Evolutionary conservation across 768 basidiomycete genomes (phyloP), one percentile per base, ranked within the genome.

Genomic region (Cystoderma amianthinum): DNA sequence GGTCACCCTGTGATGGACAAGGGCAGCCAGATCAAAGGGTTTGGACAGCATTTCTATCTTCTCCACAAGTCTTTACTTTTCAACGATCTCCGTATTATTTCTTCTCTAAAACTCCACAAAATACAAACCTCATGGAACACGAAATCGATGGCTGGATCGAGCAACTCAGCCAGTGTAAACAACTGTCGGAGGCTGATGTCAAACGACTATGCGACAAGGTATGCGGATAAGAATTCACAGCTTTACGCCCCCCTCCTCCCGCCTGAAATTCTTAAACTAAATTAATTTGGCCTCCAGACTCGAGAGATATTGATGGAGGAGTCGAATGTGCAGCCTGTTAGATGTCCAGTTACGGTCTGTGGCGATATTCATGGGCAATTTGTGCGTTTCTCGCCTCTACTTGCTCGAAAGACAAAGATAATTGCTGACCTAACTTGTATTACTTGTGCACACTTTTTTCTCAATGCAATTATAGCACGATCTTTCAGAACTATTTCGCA

Each of bases 351-450:
- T 51, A 99, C 96, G 37, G 96, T 99, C 45, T 99, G 96, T 58
- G 96, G 96, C 45, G 96, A 99, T 68, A 98, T 99, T 48, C 96
- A 99, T 61, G 96, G 96, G 36, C 96, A 99, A 81, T 99, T 99
- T 67, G 95, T 98, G 66, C 69, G 94, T 85, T 51, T 41, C 23
- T 38, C 49, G 50, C 44, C 58, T 55, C 22, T 48, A 51, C 42
- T 38, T 39, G 10, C 24, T 15, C 25, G 39, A 5, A 12, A 15
- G n/a, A 7, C 7, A 28, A n/a, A 28, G 25, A 7, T 28, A 28
- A 28, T n/a, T 28, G n/a, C 25, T 28, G 25, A 28, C 10, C 5
- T 24, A 5, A 7, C 28, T 13, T 6, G n/a, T n/a, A n/a, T n/a
- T 5, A 24, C 39, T 16, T 35, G 9, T 15, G 17, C 15, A 33